These are phyloP conservation scores for Hordeum marinum DNA, from an alignment of 176 grass and related monocot species.

Conservation along the genomic window DNA sequence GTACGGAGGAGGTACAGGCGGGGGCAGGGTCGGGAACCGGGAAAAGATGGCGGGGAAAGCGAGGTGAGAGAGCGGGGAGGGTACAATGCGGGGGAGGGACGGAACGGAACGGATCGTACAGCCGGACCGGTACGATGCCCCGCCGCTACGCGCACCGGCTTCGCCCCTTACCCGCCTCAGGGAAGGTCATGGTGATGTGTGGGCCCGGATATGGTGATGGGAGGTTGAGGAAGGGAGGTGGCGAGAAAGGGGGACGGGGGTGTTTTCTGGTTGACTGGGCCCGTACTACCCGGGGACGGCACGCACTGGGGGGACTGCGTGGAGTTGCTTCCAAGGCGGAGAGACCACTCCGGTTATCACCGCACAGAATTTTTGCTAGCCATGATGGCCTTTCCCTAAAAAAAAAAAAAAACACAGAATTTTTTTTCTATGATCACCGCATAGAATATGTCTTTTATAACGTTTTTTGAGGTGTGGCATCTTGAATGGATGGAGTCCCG, in stretches of 20 bases:
- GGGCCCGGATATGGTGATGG: accelerated
- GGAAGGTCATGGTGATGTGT: accelerated
- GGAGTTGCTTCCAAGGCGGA: background rate
- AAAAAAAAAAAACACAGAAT: too few relatives aligned
- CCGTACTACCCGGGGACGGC: conserved; percentile 23
- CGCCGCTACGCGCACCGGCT: accelerated
- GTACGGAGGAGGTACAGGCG: conserved; percentile 7
- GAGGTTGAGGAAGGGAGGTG: accelerated
- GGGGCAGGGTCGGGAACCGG: background rate
- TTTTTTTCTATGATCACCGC: background rate
- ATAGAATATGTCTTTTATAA: background rate
- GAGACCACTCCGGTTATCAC: background rate
- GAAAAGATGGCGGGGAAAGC: background rate
- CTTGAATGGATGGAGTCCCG: too few relatives aligned
- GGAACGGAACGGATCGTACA: conserved; percentile 56
- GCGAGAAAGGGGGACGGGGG: background rate
- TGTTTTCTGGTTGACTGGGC: background rate
- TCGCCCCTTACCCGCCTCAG: accelerated
- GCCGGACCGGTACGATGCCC: conserved; percentile 52
- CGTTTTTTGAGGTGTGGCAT: too few relatives aligned
- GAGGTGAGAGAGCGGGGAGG: conserved; percentile 4
- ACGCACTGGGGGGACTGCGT: background rate
- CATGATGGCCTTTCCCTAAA: too few relatives aligned
- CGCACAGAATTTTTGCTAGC: too few relatives aligned
- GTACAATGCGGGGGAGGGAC: conserved; percentile 45